phyloP scores from a whole-genome alignment of 2,329 filamentous ascomycete genomes.

The Huntiella savannae region DNA sequence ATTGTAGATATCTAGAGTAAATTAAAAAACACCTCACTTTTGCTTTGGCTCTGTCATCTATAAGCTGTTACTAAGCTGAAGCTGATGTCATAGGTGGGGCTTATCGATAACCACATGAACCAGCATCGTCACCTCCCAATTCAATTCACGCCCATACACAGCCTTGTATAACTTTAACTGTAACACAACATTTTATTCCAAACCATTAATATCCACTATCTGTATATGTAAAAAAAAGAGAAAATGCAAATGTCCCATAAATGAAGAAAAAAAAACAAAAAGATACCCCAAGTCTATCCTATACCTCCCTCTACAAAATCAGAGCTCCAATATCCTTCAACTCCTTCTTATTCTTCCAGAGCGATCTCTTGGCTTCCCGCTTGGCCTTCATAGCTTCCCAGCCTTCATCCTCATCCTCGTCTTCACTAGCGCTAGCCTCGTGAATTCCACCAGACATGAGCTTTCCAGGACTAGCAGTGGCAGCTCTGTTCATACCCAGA shows the following conservation, averaged over 20 bases:
- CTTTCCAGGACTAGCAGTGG: conserved; percentile 14
- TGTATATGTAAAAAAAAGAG: conserved; percentile 1
- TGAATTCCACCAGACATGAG: conserved; percentile 16
- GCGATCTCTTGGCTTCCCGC: conserved; percentile 46
- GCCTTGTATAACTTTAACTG: not conserved
- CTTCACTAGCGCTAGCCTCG: conserved; percentile 17
- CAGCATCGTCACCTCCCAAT: not conserved
- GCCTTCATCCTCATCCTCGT: conserved; percentile 48
- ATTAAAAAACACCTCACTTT: no score
- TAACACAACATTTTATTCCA: not conserved
- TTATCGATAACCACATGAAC: not conserved
- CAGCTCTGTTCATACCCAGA: conserved; percentile 18
- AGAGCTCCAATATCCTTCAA: conserved; percentile 29
- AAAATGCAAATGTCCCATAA: conserved; percentile 6
- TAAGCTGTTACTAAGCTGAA: no score
- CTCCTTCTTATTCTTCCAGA: conserved; percentile 44
- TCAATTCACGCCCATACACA: not conserved
- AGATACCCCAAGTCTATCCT: not conserved
- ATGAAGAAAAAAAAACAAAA: not conserved
- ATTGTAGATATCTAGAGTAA: no score
- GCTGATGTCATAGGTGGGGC: not conserved
- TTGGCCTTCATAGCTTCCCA: conserved; percentile 55
- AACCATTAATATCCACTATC: not conserved
- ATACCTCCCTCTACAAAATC: conserved; percentile 18
- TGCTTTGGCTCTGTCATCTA: no score